Percentiles rank a stretch among this genome's conserved stretches.
Conservation (phyloP, 345 rosid genomes). For the Turritis glabra region DNA sequence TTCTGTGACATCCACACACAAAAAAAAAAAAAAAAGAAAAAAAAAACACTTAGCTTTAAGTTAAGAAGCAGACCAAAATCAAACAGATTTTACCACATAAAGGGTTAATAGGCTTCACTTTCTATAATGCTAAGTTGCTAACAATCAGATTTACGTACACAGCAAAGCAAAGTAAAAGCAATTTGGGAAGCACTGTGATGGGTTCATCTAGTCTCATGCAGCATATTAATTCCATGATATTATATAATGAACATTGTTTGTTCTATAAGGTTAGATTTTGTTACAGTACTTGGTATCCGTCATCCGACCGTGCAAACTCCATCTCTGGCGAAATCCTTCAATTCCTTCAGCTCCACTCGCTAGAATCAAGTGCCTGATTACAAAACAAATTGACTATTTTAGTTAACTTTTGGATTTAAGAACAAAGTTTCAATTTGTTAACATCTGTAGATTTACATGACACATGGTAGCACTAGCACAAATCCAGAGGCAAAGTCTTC, state of each 20-base stretch:
- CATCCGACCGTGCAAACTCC: slow-evolving; percentile 95
- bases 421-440: not conserved
- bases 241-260: not conserved
- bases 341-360: slow-evolving; percentile 90
- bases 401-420: not conserved
- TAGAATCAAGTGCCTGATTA: slow-evolving; percentile 73
- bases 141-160: not conserved
- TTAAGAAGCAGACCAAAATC: not conserved
- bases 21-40: not conserved
- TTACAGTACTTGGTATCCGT: slow-evolving; percentile 72
- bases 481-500: not conserved
- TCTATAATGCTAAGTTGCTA: not conserved
- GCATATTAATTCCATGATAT: not conserved
- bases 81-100: not conserved
- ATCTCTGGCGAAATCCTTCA: slow-evolving; percentile 89
- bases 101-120: not conserved
- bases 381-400: not conserved
- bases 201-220: slow-evolving; percentile 9
- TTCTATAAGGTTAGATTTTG: not conserved
- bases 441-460: not conserved
- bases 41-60: not conserved
- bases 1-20: slow-evolving; percentile 42
- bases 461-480: not conserved
- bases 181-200: not conserved
- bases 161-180: not conserved